Evolutionary conservation across 371 early-diverging fungal species (phyloP), one percentile per base, ranked within the genome.

Genomic region (Mortierella sp.): DNA sequence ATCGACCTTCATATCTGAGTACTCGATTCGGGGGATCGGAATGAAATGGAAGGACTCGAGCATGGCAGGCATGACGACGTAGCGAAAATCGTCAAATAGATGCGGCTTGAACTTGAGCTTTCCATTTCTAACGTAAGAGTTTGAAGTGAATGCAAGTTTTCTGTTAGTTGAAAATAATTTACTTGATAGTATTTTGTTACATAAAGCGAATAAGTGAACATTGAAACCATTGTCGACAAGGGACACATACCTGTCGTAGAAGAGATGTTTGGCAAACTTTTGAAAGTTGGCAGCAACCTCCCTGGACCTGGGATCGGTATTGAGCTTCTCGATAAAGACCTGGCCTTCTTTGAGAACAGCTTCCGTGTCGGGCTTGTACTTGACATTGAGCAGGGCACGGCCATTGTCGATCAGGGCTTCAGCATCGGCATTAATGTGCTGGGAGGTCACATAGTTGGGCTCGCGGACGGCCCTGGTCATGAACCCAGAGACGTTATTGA

Each of bases 1-100:
- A 47, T 92, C 91, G 67, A 87, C 86, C 75, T 89, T 82, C 7
- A 79, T 76, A 65, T 92, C 91, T 50, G 84, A 84, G 71, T 92
- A 89, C 66, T 91, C 92, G 63, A 93, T 90, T 22, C 88, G 89
- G 7, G 93, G 92, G 55, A 93, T 83, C n/a, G 92, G 92, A 37
- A 93, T 77, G 65, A 87, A 90, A 68, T 88, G 86, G 79, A 93
- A 82, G 37, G 92, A 88, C 61, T 92, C 92, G 71, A 91, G 70
- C 26, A 90, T 52, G 22, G 91, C 87, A 41, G 91, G 89, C 44
- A 88, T 31, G n/a, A 90, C 52, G 0, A 87, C 87, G 64, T 87
- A 77, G 29, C 86, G 86, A 73, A 93, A 86, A 61, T 93, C 93
- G 31, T 86, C 87, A 45, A 91, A 66, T 52, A 93, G 74, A 24